These are phyloP conservation scores for Trichosporon faecale DNA, from an alignment of 1,284 basidiomycete species.

Conservation along the genomic window DNA sequence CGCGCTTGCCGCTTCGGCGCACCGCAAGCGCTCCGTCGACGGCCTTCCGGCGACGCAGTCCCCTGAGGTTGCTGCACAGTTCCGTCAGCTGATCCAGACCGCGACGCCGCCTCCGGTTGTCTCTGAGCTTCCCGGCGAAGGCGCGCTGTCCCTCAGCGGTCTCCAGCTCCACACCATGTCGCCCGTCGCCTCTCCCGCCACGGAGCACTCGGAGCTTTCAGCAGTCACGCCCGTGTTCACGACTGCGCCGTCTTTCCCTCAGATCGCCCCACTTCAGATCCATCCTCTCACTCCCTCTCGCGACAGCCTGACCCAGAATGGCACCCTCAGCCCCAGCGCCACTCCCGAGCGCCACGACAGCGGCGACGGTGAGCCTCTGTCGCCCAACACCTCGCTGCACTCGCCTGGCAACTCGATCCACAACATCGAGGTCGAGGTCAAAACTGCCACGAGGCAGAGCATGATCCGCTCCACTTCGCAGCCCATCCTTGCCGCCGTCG, in stretches of 20 bases:
- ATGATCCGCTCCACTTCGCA: slow-evolving; percentile 6
- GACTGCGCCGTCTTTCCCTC: not conserved
- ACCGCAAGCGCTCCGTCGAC: not conserved
- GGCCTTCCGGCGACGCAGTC: not conserved
- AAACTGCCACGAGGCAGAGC: slow-evolving; percentile 3
- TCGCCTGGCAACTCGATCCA: not conserved
- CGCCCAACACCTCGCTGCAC: not conserved
- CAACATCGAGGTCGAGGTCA: not conserved
- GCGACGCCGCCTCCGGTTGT: not conserved
- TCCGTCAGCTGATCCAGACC: not conserved
- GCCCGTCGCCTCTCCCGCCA: not conserved
- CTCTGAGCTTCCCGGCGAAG: not conserved
- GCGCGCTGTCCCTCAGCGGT: not conserved
- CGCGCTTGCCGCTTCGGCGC: not conserved
- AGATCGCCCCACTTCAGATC: not conserved
- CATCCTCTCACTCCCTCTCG: not conserved
- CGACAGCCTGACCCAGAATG: not conserved
- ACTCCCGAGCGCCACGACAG: not conserved
- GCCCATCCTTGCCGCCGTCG: not conserved
- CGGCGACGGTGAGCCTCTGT: not conserved
- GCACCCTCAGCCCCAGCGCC: not conserved
- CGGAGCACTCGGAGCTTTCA: not conserved
- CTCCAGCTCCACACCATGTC: not conserved
- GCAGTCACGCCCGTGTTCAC: not conserved
- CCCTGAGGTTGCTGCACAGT: not conserved